Conservation (phyloP, 768 basidiomycete genomes). For the Lactarius deliciosus region DNA sequence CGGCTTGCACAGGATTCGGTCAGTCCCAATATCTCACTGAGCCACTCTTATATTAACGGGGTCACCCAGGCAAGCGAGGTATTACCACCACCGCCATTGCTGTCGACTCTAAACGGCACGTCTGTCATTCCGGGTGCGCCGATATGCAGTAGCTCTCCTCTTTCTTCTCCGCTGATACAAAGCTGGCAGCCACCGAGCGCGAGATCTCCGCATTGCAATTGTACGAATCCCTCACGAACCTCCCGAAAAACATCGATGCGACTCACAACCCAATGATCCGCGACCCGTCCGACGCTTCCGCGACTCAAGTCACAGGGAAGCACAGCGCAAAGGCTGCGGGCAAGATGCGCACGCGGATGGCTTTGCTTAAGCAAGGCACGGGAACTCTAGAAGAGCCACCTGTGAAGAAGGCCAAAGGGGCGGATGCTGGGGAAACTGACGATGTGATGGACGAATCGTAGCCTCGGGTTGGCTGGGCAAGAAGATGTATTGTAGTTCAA, state of each 20-base stretch:
- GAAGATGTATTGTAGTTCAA: background rate
- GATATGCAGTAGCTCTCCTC: background rate
- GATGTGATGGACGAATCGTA: constrained; percentile 25
- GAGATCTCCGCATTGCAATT: constrained; percentile 58
- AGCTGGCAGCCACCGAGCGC: constrained; percentile 44
- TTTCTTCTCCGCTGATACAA: constrained; percentile 5
- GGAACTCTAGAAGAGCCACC: constrained; percentile 4
- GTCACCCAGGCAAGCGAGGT: constrained; percentile 41
- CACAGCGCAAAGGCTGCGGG: constrained; percentile 27
- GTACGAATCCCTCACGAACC: constrained; percentile 53
- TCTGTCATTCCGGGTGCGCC: constrained; percentile 48
- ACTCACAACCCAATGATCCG: constrained; percentile 45
- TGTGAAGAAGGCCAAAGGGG: constrained; percentile 13
- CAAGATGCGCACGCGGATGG: constrained; percentile 31
- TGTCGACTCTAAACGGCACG: constrained; percentile 47
- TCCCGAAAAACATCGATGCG: constrained; percentile 59
- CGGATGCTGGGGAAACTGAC: background rate
- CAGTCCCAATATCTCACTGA: constrained; percentile 17
- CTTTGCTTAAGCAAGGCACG: constrained; percentile 17
- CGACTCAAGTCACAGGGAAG: constrained; percentile 15
- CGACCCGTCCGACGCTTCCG: constrained; percentile 30
- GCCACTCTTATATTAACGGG: constrained; percentile 4
- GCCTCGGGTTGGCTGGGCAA: background rate
- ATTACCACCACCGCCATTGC: constrained; percentile 35
- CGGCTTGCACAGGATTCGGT: constrained; percentile 42